phyloP scores from a whole-genome alignment of 345 rosid genomes.

The Passiflora organensis region DNA sequence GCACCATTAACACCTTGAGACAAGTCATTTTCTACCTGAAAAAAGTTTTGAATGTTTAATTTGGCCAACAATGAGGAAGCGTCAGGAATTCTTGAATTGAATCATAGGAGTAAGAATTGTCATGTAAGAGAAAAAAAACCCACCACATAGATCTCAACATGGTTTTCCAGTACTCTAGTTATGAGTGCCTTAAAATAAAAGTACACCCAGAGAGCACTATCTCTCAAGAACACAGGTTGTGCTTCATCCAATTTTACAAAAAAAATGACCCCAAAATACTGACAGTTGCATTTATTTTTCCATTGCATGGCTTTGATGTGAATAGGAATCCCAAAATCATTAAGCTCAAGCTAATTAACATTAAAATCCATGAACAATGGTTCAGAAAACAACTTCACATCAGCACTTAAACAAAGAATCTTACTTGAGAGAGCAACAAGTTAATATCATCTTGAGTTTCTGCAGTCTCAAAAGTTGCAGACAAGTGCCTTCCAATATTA shows the following conservation, averaged over 20 bases:
- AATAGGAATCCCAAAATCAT: too few species aligned
- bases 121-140: background rate
- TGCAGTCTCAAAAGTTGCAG: constrained; percentile 57
- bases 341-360: too few species aligned
- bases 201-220: background rate
- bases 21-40: constrained; percentile 74
- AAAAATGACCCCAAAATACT: background rate
- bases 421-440: constrained; percentile 70
- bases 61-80: constrained; percentile 1
- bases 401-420: constrained; percentile 6
- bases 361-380: too few species aligned
- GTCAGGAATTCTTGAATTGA: background rate
- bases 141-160: background rate
- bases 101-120: background rate
- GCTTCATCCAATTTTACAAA: background rate
- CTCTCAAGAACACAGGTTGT: background rate
- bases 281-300: background rate
- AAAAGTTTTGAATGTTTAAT: constrained; percentile 7
- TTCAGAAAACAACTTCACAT: too few species aligned
- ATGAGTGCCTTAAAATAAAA: background rate
- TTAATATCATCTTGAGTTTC: constrained; percentile 79
- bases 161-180: background rate
- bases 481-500: constrained; percentile 79
- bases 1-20: constrained; percentile 60
- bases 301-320: background rate